Evolutionary conservation across 225 moss, liverwort and hornwort genomes (phyloP), one percentile per base, ranked within the genome.

Genomic region (Ulota crispa): DNA sequence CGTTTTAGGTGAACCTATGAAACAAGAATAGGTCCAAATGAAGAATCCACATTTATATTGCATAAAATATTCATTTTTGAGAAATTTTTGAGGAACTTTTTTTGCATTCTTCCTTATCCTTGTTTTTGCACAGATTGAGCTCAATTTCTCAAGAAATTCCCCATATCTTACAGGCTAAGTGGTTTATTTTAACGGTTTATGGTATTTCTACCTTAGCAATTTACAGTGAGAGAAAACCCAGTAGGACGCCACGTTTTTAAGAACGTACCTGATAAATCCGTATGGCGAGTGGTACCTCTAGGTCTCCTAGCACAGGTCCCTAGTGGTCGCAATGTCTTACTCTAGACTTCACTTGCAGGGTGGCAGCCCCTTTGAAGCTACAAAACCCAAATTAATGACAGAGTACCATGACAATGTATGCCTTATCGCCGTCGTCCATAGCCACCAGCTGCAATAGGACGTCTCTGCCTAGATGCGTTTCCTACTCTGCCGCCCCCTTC

Each of bases 401-500:
- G 55, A 70, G 60, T 59, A 60, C 37, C 55, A 26, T 24, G 62
- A 52, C 26, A 53, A 24, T 16, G 60, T 19, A 56, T 15, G 50
- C 59, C 64, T 71, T 82, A 88, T 73, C 98, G 89, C 81, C 98
- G 91, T 64, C 95, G 89, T 72, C 91, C 91, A 59, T 91, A 90
- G 54, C 96, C 94, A 59, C 96, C 98, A 79, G 93, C 98, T 61
- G 98, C 98, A 89, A 95, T 90, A 52, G 98, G 98, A 45, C 95
- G 95, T 77, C 95, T 90, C 79, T 93, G 98, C 72, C 95, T 87
- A 34, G 94, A 77, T 8, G 84, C 72, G 76, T 92, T 97, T 41
- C 93, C 90, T 66, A 91, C 80, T 80, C 95, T 86, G 20, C 91
- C 79, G 80, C 88, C 89, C 36, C 93, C 92, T 83, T 95, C 98